Conservation (phyloP, 768 basidiomycete genomes). For the Neoboletus magnificus region DNA sequence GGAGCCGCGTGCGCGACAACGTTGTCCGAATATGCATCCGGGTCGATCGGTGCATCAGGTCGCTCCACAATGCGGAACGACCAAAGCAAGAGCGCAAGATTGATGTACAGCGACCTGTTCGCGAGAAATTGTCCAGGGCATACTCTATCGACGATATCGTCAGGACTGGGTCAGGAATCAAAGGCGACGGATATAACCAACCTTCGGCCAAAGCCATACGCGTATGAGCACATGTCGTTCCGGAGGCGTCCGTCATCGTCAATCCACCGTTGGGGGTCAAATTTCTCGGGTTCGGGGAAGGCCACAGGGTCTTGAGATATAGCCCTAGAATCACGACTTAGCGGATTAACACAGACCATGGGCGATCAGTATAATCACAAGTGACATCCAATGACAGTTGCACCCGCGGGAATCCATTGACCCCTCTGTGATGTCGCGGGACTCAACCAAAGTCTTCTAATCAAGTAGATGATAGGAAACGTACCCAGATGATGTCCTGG, state of each 20-base stretch:
- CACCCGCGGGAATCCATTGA: conserved; percentile 22
- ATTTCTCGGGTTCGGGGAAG: conserved; percentile 39
- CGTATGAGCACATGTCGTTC: conserved; percentile 42
- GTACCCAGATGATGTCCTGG: conserved; percentile 58
- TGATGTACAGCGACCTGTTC: conserved; percentile 52
- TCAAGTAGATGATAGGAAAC: neutral
- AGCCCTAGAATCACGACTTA: conserved; percentile 10
- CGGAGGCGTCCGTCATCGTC: conserved; percentile 37
- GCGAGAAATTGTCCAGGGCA: conserved; percentile 61
- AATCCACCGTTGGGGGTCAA: conserved; percentile 57
- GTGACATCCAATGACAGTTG: conserved; percentile 19
- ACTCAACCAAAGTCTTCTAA: conserved; percentile 35
- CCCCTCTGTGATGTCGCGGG: conserved; percentile 9
- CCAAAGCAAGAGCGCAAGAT: conserved; percentile 57
- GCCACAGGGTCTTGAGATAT: conserved; percentile 22
- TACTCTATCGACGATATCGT: conserved; percentile 33
- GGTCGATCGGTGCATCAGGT: conserved; percentile 50
- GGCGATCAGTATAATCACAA: conserved; percentile 6
- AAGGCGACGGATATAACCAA: neutral
- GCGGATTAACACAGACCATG: neutral
- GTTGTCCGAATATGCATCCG: conserved; percentile 50
- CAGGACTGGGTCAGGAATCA: neutral
- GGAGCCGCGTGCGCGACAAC: conserved; percentile 55
- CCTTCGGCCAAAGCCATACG: conserved; percentile 52
- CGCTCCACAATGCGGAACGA: conserved; percentile 53